These are phyloP conservation scores for Podila clonocystis DNA, from an alignment of 192 early-diverging fungal species.

Conservation along the genomic window DNA sequence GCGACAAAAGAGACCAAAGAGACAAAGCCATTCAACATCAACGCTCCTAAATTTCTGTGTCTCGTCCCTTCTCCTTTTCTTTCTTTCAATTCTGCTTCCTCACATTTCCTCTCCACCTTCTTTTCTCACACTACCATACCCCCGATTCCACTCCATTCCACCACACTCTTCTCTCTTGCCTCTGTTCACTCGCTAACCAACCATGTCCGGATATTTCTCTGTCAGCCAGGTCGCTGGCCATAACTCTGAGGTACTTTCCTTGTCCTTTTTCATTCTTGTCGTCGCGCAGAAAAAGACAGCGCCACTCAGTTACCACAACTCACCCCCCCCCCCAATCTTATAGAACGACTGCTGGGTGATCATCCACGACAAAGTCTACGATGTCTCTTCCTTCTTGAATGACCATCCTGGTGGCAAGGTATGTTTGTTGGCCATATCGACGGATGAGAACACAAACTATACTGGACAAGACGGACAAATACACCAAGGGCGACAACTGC, in stretches of 20 bases:
- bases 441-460: too few species aligned
- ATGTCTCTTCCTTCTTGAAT: conserved; percentile 66
- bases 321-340: too few species aligned
- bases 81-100: conserved; percentile 2
- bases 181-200: too few species aligned
- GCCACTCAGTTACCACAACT: too few species aligned
- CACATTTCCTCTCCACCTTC: background rate
- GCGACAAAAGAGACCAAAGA: too few species aligned
- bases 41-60: background rate
- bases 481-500: conserved; percentile 1
- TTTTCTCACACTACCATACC: background rate
- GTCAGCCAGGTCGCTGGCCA: conserved; percentile 46
- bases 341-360: conserved; percentile 69
- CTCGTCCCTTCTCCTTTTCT: background rate
- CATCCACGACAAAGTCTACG: conserved; percentile 71
- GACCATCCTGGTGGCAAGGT: conserved; percentile 69
- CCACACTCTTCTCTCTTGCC: background rate
- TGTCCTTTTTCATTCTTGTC: background rate
- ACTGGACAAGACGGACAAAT: background rate
- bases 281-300: too few species aligned
- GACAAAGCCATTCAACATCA: too few species aligned
- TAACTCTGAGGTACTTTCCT: conserved; percentile 35
- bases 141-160: background rate
- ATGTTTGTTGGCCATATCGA: background rate
- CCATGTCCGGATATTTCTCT: conserved; percentile 46